Evolutionary conservation across 345 rosid species (phyloP).

Genomic region (Acer campestre): DNA sequence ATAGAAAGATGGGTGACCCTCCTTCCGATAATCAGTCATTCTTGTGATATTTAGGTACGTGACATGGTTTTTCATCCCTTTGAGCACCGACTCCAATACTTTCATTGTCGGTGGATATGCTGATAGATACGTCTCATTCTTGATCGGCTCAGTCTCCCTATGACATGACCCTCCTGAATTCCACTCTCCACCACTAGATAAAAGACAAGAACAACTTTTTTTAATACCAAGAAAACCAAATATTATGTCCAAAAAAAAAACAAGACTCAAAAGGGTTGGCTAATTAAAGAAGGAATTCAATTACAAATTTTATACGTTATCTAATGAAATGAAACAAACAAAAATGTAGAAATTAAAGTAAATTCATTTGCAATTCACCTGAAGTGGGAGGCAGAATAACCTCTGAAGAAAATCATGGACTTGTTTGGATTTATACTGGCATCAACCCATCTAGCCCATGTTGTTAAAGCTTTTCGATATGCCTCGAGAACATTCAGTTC

Average conservation of each 20-base stretch:
- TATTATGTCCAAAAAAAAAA: neutral
- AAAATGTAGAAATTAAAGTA: neutral
- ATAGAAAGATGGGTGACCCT: slow-evolving; percentile 90
- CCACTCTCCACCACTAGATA: slow-evolving; percentile 94
- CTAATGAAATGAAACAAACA: neutral
- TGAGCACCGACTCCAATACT: slow-evolving; percentile 70
- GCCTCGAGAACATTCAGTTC: slow-evolving; percentile 90
- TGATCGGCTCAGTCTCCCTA: slow-evolving; percentile 81
- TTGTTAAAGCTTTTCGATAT: slow-evolving; percentile 79
- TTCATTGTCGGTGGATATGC: slow-evolving; percentile 78
- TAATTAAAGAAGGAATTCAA: too few species aligned
- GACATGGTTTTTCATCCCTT: slow-evolving; percentile 75
- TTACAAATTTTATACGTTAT: too few species aligned
- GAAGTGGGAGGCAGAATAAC: slow-evolving; percentile 92
- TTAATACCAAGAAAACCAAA: neutral
- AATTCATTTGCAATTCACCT: slow-evolving; percentile 45
- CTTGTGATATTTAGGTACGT: slow-evolving; percentile 81
- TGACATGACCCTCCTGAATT: slow-evolving; percentile 95
- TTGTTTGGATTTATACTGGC: slow-evolving; percentile 61
- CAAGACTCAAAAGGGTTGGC: too few species aligned
- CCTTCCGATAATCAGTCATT: slow-evolving; percentile 86
- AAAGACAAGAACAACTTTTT: neutral
- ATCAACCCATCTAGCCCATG: slow-evolving; percentile 96
- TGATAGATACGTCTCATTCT: slow-evolving; percentile 64
- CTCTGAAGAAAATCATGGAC: slow-evolving; percentile 81